Evolutionary conservation across 2,329 filamentous ascomycete genomes (phyloP).

Genomic region (Capronia coronata): DNA sequence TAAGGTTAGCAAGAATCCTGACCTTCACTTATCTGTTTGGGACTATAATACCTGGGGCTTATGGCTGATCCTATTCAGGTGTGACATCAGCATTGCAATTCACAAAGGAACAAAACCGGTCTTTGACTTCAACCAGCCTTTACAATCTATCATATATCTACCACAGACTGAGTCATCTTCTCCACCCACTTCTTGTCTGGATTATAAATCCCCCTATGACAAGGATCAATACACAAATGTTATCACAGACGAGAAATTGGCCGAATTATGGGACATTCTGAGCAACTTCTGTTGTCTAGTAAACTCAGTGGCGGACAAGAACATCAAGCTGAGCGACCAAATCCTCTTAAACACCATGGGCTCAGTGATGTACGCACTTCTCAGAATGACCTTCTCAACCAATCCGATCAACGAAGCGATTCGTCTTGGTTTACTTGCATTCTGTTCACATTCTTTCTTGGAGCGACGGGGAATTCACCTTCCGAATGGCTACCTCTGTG

Average conservation of each 20-base stretch:
- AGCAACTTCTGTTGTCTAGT: conserved; percentile 29
- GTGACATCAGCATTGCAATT: conserved; percentile 31
- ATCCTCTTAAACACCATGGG: conserved; percentile 34
- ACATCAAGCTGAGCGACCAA: conserved; percentile 25
- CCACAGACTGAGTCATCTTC: conserved; percentile 21
- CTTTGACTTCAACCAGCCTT: conserved; percentile 25
- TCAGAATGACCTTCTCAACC: conserved; percentile 32
- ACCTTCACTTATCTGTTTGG: not conserved
- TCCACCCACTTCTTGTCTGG: conserved; percentile 8
- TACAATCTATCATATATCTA: conserved; percentile 2
- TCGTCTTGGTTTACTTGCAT: conserved; percentile 39
- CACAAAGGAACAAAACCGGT: conserved; percentile 25
- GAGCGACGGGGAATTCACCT: conserved; percentile 31
- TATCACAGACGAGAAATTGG: conserved; percentile 19
- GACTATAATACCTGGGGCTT: conserved; percentile 1
- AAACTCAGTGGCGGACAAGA: conserved; percentile 27
- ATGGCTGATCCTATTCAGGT: conserved; percentile 17
- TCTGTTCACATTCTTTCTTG: conserved; percentile 36
- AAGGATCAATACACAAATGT: not conserved
- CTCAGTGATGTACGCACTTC: conserved; percentile 38
- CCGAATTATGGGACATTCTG: conserved; percentile 27
- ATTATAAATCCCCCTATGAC: conserved; percentile 3
- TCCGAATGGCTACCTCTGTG: conserved; percentile 23
- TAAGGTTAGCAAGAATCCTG: conserved; percentile 28
- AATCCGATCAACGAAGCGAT: conserved; percentile 34